These are phyloP conservation scores for Salvia rosmarinus DNA, from an alignment of 257 asterid genomes.

Conservation along the genomic window DNA sequence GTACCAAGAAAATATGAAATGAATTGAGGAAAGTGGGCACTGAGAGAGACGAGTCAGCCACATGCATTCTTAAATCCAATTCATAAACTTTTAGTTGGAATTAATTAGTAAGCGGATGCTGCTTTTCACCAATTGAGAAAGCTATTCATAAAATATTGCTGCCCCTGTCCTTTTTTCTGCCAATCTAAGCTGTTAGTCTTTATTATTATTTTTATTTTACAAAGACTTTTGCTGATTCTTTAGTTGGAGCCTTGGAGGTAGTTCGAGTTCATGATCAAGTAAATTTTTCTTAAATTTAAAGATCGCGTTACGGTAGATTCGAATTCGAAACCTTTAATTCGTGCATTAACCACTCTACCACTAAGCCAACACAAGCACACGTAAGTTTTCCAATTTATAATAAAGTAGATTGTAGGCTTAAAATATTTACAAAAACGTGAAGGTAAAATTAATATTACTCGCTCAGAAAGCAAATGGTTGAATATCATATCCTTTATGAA, in stretches of 20 bases:
- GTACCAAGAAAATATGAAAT: neutral
- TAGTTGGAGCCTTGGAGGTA: neutral
- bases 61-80: slow-evolving; percentile 44
- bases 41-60: slow-evolving; percentile 51
- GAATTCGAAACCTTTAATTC: too few species aligned
- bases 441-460: neutral
- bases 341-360: too few species aligned
- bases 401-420: too few species aligned
- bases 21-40: slow-evolving; percentile 33
- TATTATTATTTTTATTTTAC: neutral
- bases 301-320: too few species aligned
- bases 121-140: slow-evolving; percentile 40
- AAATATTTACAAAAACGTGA: neutral
- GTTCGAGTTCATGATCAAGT: neutral
- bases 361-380: too few species aligned
- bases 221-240: neutral
- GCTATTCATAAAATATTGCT: slow-evolving; percentile 8
- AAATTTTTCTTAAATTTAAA: too few species aligned
- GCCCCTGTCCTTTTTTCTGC: slow-evolving; percentile 4
- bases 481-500: too few species aligned
- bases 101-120: neutral
- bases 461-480: too few species aligned
- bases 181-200: too few species aligned
- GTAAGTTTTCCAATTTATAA: too few species aligned
- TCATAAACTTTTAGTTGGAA: slow-evolving; percentile 34